Evolutionary conservation across 176 grass and related monocot genomes (phyloP).

Genomic region (Miscanthus lutarioriparius): DNA sequence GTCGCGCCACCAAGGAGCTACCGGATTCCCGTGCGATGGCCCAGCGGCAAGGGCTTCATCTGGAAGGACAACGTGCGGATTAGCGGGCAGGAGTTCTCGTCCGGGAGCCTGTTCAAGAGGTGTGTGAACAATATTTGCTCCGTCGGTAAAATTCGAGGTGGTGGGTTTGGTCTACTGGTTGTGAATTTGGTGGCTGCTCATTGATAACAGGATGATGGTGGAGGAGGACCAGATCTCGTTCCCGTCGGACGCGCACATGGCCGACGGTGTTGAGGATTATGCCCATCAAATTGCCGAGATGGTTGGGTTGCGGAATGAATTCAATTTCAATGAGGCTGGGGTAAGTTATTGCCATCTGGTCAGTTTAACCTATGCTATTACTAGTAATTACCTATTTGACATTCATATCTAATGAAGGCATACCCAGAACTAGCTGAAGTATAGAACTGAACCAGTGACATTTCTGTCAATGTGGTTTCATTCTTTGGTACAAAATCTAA

Average conservation of each 20-base stretch:
- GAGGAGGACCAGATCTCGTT: constrained; percentile 99
- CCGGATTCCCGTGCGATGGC: constrained; percentile 87
- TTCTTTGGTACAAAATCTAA: constrained; percentile 8
- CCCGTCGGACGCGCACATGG: constrained; percentile 77
- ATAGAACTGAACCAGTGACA: constrained; percentile 9
- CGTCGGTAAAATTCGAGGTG: constrained; percentile 2
- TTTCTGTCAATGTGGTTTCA: constrained; percentile 4
- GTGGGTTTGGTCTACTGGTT: constrained; percentile 17
- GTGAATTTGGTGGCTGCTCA: constrained; percentile 18
- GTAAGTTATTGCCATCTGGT: constrained; percentile 45
- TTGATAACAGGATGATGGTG: constrained; percentile 94
- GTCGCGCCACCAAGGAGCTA: constrained; percentile 76
- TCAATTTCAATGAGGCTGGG: constrained; percentile 96
- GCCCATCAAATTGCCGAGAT: constrained; percentile 96
- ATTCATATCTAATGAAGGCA: constrained; percentile 11
- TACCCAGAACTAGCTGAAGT: constrained; percentile 9
- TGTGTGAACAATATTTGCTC: constrained; percentile 9
- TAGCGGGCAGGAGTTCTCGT: constrained; percentile 94
- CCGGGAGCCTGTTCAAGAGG: constrained; percentile 97
- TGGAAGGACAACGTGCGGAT: constrained; percentile 99
- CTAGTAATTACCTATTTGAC: neutral
- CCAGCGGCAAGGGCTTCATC: constrained; percentile 89
- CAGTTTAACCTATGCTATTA: neutral
- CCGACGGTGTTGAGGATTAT: constrained; percentile 95
- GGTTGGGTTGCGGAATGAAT: constrained; percentile 92